Base-by-base conservation (phyloP, 176 grass and related monocot genomes). In the Eleusine indica region DNA sequence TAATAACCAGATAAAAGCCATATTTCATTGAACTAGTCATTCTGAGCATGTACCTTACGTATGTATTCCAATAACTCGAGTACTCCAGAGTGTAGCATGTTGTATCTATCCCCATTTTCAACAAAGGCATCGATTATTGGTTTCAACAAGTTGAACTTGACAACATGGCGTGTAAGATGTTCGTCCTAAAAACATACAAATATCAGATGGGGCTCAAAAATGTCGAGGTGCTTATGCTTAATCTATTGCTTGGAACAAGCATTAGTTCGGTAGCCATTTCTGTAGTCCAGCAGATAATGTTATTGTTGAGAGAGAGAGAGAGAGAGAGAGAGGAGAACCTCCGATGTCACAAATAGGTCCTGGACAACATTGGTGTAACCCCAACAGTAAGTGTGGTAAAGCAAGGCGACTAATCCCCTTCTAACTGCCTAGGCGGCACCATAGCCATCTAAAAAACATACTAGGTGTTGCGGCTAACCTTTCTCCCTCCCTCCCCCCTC, bases 61-160 rank as follows among this genome's bases (percentile, higher is more conserved):
- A 99, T 96, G 82, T 96, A 87, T 83, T 99, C 97, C 43, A 99
- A 80, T 69, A 99, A 80, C 83, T 99, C 97, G 1, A 99, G 91
- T 79, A 99, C 86, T 84, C 88, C 88, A 29, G 97, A 99, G 69
- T 99, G 97, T 72, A 99, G 79, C 93, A 99, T 94, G 86, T 99
- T 99, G 51, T 99, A 99, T 86, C 82, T 89, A 78, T 94, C 78
- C 46, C 97, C 97, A 67, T 99, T 99, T 74, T 96, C 84, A 82
- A 89, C 80, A 78, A 99, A 96, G 35, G 64, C 89, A 3, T 96
- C 88, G 41, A 99, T 89, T 82, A 99, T 85, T 79, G 97, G 93
- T 81, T 94, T 99, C 63, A 99, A 85, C 46, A 94, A 80, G 89
- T 99, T 94, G 63, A 92, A 87, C 66, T 94, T 94, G 16, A 93